Evolutionary conservation across 192 early-diverging fungal species (phyloP), one percentile per base, ranked within the genome.

Genomic region (Backusella tarrabulga): DNA sequence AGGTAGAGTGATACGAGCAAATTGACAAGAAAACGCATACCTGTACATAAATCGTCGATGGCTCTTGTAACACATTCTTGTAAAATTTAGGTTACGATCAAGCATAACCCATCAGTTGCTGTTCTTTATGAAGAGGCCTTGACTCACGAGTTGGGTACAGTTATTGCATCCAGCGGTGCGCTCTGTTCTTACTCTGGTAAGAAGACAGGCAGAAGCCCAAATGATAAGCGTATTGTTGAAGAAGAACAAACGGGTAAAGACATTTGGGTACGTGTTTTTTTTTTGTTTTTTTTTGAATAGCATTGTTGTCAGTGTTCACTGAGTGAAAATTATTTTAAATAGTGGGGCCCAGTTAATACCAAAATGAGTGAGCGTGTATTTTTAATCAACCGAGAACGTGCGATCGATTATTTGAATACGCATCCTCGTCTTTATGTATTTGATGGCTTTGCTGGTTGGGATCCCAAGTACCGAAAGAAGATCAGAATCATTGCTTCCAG

Each of bases 381-480:
- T 87, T 89, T 95, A 74, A 93, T 94, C 83, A 98, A 98, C 90
- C 94, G 96, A 79, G 94, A 99, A 87, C 92, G 94, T 71, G 96
- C 96, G 34, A 88, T 93, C 78, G 95, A 97, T 88, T 99, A 98
- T 88, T 86, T 99, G 72, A 99, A 99, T 88, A 97, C 96, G 54
- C 93, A 94, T 76, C 87, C 90, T 60, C 92, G 94, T 74, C 90
- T 98, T 63, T 97, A 97, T 79, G 96, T 99, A 74, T 95, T 99
- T 85, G 97, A 99, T 85, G 97, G 96, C 12, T 99, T 85, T 79
- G 97, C 97, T 70, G 97, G 97, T 15, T 99, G 97, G 97, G 97
- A 99, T 83, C 93, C 96, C 77, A 96, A 96, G 88, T 95, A 98
- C 89, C 92, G 97, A 75, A 95, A 97, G 86, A 99, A 99, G 90